Evolutionary conservation across 129 eudicot species (phyloP).

Genomic region (Flaveria robusta): DNA sequence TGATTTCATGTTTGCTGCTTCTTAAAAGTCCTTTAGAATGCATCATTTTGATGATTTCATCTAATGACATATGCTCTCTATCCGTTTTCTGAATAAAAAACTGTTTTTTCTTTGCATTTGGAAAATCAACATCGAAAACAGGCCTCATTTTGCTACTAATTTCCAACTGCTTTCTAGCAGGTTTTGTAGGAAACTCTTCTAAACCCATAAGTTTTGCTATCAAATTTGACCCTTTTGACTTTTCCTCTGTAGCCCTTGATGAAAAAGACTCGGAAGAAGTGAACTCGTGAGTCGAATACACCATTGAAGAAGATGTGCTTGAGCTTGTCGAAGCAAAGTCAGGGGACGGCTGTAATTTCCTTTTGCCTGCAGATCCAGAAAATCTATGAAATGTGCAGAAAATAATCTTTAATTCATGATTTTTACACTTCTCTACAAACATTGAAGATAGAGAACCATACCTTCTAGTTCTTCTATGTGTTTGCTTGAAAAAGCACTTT

Average conservation of each 20-base stretch:
- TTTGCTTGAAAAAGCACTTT: slow-evolving; percentile 33
- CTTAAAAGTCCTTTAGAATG: slow-evolving; percentile 53
- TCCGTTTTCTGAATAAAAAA: slow-evolving; percentile 34
- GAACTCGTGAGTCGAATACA: slow-evolving; percentile 52
- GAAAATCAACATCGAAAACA: slow-evolving; percentile 55
- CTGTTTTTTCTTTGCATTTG: slow-evolving; percentile 48
- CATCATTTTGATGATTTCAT: slow-evolving; percentile 53
- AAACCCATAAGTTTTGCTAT: slow-evolving; percentile 88
- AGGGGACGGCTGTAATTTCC: slow-evolving; percentile 35
- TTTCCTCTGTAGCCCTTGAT: slow-evolving; percentile 47
- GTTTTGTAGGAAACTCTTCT: slow-evolving; percentile 55
- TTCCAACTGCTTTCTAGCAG: slow-evolving; percentile 31
- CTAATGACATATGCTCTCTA: slow-evolving; percentile 47
- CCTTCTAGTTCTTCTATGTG: slow-evolving; percentile 24
- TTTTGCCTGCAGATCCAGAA: slow-evolving; percentile 40
- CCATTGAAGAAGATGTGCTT: slow-evolving; percentile 63
- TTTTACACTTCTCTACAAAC: background rate
- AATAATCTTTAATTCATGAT: background rate
- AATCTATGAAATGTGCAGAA: background rate
- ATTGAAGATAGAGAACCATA: slow-evolving; percentile 4
- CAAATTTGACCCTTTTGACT: slow-evolving; percentile 55
- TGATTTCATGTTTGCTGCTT: slow-evolving; percentile 34
- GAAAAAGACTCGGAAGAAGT: slow-evolving; percentile 58
- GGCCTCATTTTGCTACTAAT: slow-evolving; percentile 42
- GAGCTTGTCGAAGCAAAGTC: slow-evolving; percentile 68